Evolutionary conservation across 2,329 filamentous ascomycete genomes (phyloP), one percentile per base, ranked within the genome.

Genomic region (Pseudogymnoascus destructans): DNA sequence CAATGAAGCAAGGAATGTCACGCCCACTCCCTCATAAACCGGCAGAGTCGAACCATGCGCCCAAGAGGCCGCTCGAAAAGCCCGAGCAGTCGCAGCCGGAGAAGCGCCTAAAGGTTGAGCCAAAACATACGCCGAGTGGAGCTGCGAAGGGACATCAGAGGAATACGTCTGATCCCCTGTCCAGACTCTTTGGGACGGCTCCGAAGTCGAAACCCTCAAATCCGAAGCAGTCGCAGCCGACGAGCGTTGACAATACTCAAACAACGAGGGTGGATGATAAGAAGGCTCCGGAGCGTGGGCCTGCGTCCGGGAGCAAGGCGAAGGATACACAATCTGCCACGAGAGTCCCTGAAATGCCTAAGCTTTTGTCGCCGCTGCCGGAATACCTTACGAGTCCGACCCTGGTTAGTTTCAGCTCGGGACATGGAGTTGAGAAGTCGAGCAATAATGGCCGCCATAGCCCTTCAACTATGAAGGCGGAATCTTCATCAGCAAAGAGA

Each of bases 31-130:
- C 57, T 8, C 9, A 15, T 25, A 58, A 35, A 54, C 25, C 36
- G 1, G 10, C 23, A 17, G 42, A 10, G n/a, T 10, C 23, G 23
- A 52, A 17, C 7, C 42, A 64, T 35, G 61, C 59, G 5, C 61
- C 59, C 7, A 69, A 69, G 62, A 61, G 67, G 46, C 60, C 63
- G n/a, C 59, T 64, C 3, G 67, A 68, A n/a, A 59, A 61, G 46
- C 61, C 59, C 25, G 63, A 64, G 46, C 21, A 59, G 30, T 58
- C 59, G 38, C 65, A 63, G 38, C 55, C 64, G 19, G 66, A 68
- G 38, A 69, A 68, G 59, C 62, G 67, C 19, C 58, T 64, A 5
- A 69, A 65, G 61, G 61, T 65, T 38, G 66, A 66, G 38, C 59
- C 23, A 17, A 52, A 30, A 17, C 23, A 27, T 27, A 30, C 42